Conservation (phyloP, 75 land plant species). For the Adiantum capillusveneris region DNA sequence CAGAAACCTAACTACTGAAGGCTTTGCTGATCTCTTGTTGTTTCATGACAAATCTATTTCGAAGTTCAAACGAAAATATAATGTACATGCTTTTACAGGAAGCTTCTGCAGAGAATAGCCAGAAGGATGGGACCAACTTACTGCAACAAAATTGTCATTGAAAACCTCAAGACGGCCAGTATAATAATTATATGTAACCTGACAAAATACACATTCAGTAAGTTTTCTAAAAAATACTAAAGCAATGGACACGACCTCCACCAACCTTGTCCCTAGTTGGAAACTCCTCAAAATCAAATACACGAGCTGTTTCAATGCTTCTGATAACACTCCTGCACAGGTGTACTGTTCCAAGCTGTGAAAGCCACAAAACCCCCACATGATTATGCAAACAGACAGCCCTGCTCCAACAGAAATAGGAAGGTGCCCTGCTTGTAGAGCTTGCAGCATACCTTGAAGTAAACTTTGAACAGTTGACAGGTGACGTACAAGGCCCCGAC, state of each 20-base stretch:
- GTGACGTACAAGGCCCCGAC: constrained; percentile 98
- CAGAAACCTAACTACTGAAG: too few species aligned
- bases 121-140: constrained; percentile 32
- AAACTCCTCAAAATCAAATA: constrained; percentile 98
- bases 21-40: too few species aligned
- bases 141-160: constrained; percentile 87
- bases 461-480: constrained; percentile 92
- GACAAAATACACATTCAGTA: constrained; percentile 4
- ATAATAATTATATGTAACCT: constrained; percentile 99
- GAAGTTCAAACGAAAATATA: too few species aligned
- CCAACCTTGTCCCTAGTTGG: constrained; percentile 80
- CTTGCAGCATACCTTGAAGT: constrained; percentile 74
- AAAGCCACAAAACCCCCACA: neutral
- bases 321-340: constrained; percentile 98
- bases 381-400: neutral
- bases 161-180: constrained; percentile 97
- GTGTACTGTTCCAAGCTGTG: constrained; percentile 96
- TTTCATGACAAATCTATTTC: too few species aligned
- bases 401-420: neutral
- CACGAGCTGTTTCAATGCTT: constrained; percentile 96
- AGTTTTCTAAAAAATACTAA: neutral
- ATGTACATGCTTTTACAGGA: too few species aligned
- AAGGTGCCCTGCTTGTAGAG: too few species aligned
- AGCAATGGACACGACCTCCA: neutral
- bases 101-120: neutral